Percentiles rank a stretch among this genome's conserved stretches.
These are phyloP conservation scores for Calocybe cyanea DNA, from an alignment of 768 basidiomycete species.

Conservation along the genomic window DNA sequence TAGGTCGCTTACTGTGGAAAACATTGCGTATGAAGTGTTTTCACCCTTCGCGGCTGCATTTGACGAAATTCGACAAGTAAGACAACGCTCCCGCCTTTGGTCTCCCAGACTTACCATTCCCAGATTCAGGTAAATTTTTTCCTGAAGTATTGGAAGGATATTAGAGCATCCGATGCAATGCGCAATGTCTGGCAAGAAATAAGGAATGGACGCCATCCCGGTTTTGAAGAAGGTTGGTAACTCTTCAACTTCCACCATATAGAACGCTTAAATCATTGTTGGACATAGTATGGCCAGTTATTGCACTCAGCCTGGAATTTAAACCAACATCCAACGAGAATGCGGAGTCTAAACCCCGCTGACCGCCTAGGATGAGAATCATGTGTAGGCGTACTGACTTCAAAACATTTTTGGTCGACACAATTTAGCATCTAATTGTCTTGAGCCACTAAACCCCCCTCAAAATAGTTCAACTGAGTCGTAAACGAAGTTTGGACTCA, in stretches of 20 bases:
- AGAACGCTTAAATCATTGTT: slow-evolving; percentile 8
- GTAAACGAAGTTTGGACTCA: slow-evolving; percentile 44
- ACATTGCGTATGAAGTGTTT: slow-evolving; percentile 84
- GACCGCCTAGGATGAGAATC: too few species aligned
- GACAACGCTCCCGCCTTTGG: slow-evolving; percentile 5
- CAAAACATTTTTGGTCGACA: too few species aligned
- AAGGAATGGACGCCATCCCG: slow-evolving; percentile 75
- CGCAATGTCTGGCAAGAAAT: slow-evolving; percentile 83
- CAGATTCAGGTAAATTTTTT: slow-evolving; percentile 73
- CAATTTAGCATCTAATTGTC: too few species aligned
- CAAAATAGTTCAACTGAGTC: slow-evolving; percentile 39
- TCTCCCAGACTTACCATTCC: slow-evolving; percentile 46
- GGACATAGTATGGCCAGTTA: slow-evolving; percentile 60
- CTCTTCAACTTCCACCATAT: neutral
- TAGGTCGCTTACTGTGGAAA: slow-evolving; percentile 70
- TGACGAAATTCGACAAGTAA: slow-evolving; percentile 73
- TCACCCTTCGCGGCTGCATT: slow-evolving; percentile 81
- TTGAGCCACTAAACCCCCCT: slow-evolving; percentile 5
- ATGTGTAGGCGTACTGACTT: neutral
- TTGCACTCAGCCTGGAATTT: slow-evolving; percentile 60
- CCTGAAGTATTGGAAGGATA: slow-evolving; percentile 77
- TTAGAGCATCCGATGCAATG: slow-evolving; percentile 82
- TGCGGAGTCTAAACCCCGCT: too few species aligned
- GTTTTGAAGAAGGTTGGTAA: slow-evolving; percentile 75
- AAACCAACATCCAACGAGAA: slow-evolving; percentile 36